Evolutionary conservation across 2,329 filamentous ascomycete species (phyloP), one percentile per base, ranked within the genome.

Genomic region (Aspergillus amoenus): DNA sequence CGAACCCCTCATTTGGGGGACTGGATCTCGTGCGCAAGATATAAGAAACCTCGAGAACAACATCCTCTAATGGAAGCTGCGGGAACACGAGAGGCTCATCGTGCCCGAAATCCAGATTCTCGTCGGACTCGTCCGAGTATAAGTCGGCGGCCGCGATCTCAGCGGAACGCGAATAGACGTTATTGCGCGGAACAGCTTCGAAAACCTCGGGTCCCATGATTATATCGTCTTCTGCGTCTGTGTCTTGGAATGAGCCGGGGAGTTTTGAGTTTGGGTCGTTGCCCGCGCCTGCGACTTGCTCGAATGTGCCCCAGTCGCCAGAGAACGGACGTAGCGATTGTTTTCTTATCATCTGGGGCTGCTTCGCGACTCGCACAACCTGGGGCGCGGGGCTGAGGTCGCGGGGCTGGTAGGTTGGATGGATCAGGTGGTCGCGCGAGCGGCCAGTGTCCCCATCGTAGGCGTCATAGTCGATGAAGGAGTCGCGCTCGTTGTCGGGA

Each of bases 271-370:
- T 51, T 30, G 27, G 27, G 24, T 27, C 49, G 13, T 8, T 22
- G 39, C 27, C 15, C 15, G 32, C 7, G 40, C 27, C 8, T 11
- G 27, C 27, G 9, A 30, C 27, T 30, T 30, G 27, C 27, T 48
- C 50, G 13, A 30, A 45, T 3, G 44, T 54, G 15, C 39, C 55
- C 55, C 55, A 57, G 43, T 57, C 45, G 13, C 55, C 55, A 15
- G 55, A 43, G 24, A 48, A 40, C 0, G 55, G 49, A 4, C 50
- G 50, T 12, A 57, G 18, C 8, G 55, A 54, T 40, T 49, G 55
- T 4, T 51, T 45, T 54, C 55, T 57, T 39, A 57, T 50, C 50
- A 57, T 57, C 24, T 57, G 50, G 24, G 55, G 55, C 40, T 50
- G 55, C 21, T 53, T 53, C 3, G 44, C 55, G 49, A 57, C 39